phyloP scores from a whole-genome alignment of 1,284 basidiomycete genomes.

The Anthracocystis walkeri region DNA sequence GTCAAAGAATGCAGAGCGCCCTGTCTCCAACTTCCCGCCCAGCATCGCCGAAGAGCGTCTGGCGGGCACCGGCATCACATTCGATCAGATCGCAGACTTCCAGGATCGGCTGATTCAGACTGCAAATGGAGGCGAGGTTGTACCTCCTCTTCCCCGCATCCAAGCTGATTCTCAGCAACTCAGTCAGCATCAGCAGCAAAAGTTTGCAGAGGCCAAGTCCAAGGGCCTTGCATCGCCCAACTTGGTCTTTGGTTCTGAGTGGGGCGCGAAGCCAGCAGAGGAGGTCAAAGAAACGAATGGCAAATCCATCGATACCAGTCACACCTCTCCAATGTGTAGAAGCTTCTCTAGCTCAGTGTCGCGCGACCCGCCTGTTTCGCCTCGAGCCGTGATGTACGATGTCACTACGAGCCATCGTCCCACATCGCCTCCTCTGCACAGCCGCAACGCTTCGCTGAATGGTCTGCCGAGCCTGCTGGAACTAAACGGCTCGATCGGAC shows the following conservation, averaged over 20 bases:
- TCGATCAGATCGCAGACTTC: constrained; percentile 54
- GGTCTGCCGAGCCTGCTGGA: constrained; percentile 58
- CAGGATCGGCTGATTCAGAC: constrained; percentile 54
- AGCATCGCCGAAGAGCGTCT: constrained; percentile 36
- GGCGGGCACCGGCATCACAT: constrained; percentile 51
- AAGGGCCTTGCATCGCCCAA: constrained; percentile 46
- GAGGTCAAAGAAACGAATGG: background rate
- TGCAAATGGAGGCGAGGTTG: constrained; percentile 19
- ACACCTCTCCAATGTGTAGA: constrained; percentile 8
- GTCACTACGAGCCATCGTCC: constrained; percentile 63
- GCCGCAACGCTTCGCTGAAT: constrained; percentile 36
- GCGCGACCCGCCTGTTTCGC: constrained; percentile 32
- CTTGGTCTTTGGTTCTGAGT: constrained; percentile 21
- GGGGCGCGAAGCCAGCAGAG: constrained; percentile 14
- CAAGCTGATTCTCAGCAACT: constrained; percentile 2
- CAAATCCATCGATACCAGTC: background rate
- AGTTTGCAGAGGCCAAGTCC: constrained; percentile 42
- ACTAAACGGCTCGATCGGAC: constrained; percentile 24
- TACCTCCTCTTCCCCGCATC: constrained; percentile 29
- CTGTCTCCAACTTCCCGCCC: constrained; percentile 37
- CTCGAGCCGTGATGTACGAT: constrained; percentile 62
- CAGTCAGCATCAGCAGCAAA: constrained; percentile 7
- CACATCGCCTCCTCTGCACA: constrained; percentile 55
- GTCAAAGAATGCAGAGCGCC: constrained; percentile 11
- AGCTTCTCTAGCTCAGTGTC: constrained; percentile 19